Percentiles rank a stretch among this genome's conserved stretches.
Conservation (phyloP, 2,329 filamentous ascomycete genomes). For the Claviceps sp. region DNA sequence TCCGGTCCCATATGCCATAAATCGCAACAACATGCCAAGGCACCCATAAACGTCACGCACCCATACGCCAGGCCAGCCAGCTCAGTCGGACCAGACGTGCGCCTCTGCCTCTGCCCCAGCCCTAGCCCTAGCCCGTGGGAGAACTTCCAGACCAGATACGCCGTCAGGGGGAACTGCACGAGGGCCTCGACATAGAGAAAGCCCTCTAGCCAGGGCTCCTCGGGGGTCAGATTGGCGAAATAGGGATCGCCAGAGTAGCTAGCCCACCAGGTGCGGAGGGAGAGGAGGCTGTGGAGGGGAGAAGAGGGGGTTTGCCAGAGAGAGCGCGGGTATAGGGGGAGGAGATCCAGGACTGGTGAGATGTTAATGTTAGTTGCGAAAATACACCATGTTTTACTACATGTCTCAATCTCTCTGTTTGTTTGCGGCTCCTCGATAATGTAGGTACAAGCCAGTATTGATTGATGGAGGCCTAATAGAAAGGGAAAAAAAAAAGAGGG, state of each 20-base stretch:
- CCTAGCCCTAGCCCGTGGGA: constrained; percentile 13
- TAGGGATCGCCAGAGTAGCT: constrained; percentile 39
- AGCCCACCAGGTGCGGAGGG: constrained; percentile 33
- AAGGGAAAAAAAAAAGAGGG: no score
- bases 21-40: constrained; percentile 37
- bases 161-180: constrained; percentile 35
- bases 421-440: neutral
- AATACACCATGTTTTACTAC: neutral
- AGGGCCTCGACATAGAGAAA: constrained; percentile 36
- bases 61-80: constrained; percentile 38
- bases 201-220: constrained; percentile 36
- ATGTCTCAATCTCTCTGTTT: neutral
- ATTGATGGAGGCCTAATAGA: no score
- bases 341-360: constrained; percentile 36
- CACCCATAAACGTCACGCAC: constrained; percentile 37
- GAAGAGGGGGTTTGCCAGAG: constrained; percentile 28
- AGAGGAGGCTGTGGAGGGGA: constrained; percentile 34
- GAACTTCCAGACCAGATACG: constrained; percentile 33
- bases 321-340: constrained; percentile 35
- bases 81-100: constrained; percentile 28
- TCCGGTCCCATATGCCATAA: constrained; percentile 33
- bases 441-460: no score
- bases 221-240: constrained; percentile 24
- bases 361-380: neutral
- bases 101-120: neutral